A percentile compares a stretch with the other conserved stretches of the same genome.
Evolutionary conservation across 495 filamentous ascomycete species (phyloP).

Genomic region (Penicillium argentinense): DNA sequence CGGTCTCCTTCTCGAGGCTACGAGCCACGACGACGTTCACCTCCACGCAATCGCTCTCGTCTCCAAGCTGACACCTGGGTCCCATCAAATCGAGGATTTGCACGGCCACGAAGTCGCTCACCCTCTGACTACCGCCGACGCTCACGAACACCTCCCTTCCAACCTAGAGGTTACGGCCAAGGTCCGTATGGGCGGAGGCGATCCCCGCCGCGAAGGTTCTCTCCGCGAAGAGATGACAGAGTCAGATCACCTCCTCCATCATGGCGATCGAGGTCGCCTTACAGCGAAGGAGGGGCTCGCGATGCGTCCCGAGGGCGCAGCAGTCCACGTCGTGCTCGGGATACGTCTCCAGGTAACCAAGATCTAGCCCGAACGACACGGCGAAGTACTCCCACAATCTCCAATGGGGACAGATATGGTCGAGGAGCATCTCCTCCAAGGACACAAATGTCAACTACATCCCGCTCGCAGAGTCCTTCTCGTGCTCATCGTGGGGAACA

Average conservation of each 20-base stretch:
- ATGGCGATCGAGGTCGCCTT: slow-evolving; percentile 49
- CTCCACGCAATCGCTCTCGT: slow-evolving; percentile 42
- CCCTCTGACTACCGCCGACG: slow-evolving; percentile 43
- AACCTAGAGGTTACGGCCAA: slow-evolving; percentile 35
- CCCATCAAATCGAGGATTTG: slow-evolving; percentile 36
- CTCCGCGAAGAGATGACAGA: slow-evolving; percentile 45
- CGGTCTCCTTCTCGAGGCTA: slow-evolving; percentile 41
- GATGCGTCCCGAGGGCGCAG: slow-evolving; percentile 33
- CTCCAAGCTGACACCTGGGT: slow-evolving; percentile 50
- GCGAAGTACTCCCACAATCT: slow-evolving; percentile 19
- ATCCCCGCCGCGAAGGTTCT: slow-evolving; percentile 38
- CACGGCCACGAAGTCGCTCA: slow-evolving; percentile 45
- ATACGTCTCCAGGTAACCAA: slow-evolving; percentile 32
- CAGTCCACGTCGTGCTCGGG: slow-evolving; percentile 35
- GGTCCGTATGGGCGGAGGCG: slow-evolving; percentile 36
- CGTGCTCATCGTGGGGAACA: slow-evolving; percentile 14
- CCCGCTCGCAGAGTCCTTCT: slow-evolving; percentile 14
- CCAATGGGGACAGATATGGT: slow-evolving; percentile 20
- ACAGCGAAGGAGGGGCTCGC: slow-evolving; percentile 33
- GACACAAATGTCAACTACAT: background rate
- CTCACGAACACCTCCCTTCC: slow-evolving; percentile 46
- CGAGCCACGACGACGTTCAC: slow-evolving; percentile 40
- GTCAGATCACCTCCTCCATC: slow-evolving; percentile 39
- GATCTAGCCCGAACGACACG: slow-evolving; percentile 24
- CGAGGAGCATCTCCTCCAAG: slow-evolving; percentile 31